Percentiles rank a stretch among this genome's conserved stretches.
Evolutionary conservation across 116 monocot species (phyloP).

Genomic region (Iris pallida): DNA sequence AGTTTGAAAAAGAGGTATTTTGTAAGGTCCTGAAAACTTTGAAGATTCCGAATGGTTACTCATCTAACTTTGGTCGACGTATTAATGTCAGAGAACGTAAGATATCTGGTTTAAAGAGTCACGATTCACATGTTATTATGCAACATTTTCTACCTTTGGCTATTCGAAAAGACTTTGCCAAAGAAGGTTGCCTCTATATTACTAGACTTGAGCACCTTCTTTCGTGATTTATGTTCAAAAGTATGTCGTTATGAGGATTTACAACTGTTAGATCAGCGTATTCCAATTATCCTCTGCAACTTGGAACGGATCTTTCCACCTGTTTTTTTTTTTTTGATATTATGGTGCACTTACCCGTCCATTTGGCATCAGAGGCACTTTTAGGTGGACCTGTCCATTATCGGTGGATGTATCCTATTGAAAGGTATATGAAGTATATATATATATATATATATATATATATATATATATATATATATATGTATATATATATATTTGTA

Average conservation of each 20-base stretch:
- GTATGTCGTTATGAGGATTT: background rate
- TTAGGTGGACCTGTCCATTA: no score
- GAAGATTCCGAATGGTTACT: background rate
- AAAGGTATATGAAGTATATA: no score
- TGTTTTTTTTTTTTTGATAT: conserved; percentile 13
- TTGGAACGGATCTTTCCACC: conserved; percentile 8
- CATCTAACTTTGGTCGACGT: background rate
- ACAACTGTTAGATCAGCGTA: background rate
- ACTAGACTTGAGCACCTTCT: background rate
- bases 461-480: no score
- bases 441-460: no score
- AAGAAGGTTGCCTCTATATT: background rate
- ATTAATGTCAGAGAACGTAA: background rate
- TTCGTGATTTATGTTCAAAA: background rate
- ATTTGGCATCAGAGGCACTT: no score
- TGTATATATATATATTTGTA: no score
- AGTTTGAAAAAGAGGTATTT: background rate
- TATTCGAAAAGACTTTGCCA: background rate
- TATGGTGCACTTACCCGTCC: background rate
- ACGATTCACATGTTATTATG: conserved; percentile 1
- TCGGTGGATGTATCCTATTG: no score
- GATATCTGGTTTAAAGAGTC: background rate
- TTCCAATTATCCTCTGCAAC: background rate
- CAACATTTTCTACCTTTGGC: background rate
- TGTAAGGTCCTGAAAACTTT: background rate